Percentiles rank a stretch among this genome's conserved stretches.
phyloP scores from a whole-genome alignment of 2,329 filamentous ascomycete genomes.

The Colletotrichum sp. region DNA sequence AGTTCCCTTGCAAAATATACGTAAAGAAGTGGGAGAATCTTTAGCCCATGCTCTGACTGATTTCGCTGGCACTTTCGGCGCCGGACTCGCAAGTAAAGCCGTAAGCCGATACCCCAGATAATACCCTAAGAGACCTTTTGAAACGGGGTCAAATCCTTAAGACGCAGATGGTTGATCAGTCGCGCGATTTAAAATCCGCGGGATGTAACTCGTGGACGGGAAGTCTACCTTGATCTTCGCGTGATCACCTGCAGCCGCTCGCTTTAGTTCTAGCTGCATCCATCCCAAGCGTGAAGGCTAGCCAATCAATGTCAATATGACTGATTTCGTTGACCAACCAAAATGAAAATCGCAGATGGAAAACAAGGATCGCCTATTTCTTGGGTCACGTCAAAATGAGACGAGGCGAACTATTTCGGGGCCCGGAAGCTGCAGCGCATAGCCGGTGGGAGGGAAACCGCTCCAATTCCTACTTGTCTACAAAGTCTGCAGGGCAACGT shows the following conservation, averaged over 20 bases:
- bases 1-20: background rate
- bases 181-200: background rate
- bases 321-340: background rate
- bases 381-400: background rate
- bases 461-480: background rate
- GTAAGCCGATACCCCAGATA: background rate
- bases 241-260: background rate
- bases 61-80: background rate
- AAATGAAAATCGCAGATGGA: background rate
- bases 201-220: background rate
- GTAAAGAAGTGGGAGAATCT: background rate
- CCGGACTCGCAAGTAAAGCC: background rate
- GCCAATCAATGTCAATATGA: background rate
- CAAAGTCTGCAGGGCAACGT: background rate
- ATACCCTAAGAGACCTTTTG: background rate
- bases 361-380: background rate
- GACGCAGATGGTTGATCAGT: background rate
- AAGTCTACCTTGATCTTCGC: background rate
- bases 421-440: background rate
- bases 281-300: background rate
- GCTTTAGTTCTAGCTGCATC: background rate
- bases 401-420: background rate
- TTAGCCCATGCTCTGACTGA: background rate
- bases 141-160: background rate
- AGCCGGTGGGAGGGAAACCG: background rate